Base-by-base conservation (phyloP, 2,329 filamentous ascomycete species). In the Aureobasidium sp. region DNA sequence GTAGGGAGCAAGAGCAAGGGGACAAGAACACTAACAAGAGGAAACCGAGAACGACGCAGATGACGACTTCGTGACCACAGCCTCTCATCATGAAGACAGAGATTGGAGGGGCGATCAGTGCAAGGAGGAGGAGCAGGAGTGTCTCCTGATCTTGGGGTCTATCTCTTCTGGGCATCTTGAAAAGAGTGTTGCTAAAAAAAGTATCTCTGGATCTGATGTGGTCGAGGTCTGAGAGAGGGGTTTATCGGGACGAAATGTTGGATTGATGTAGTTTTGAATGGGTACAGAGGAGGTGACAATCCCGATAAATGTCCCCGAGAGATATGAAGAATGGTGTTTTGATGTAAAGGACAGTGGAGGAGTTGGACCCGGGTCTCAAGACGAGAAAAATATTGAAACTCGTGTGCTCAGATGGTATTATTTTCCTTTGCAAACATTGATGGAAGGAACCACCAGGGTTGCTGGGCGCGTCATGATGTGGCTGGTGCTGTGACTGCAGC, bases 1-100 rank as follows among this genome's bases (percentile, higher is more conserved):
- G 79, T 71, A 32, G 77, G 76, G 63, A 78, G 71, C 63, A 79
- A 36, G 78, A 72, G 25, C 78, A 70, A 72, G 27, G 77, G 70
- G 52, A 78, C 27, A n/a, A 25, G n/a, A 9, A 7, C 6, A 27
- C 34, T 1, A 8, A 52, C 49, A 27, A 52, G 13, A 0, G 2
- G 3, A 37, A 3, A 5, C 8, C 8, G 2, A 37, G 25, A 34
- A 34, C 6, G 34, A 16, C 9, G 8, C 34, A 52, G 34, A 52
- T 29, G 5, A 39, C 0, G 13, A 52, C n/a, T 25, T 37, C 34
- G 21, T 6, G 1, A n/a, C 47, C 30, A 36, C 47, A 50, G n/a
- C 47, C 47, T 36, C 21, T 36, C 47, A 50, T 50, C 30, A 50
- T 11, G 47, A 21, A 50, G 32, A 50, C 47, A 11, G 30, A 16